These are phyloP conservation scores for Euphorbia tirucalli DNA, from an alignment of 345 rosid species.

Conservation along the genomic window DNA sequence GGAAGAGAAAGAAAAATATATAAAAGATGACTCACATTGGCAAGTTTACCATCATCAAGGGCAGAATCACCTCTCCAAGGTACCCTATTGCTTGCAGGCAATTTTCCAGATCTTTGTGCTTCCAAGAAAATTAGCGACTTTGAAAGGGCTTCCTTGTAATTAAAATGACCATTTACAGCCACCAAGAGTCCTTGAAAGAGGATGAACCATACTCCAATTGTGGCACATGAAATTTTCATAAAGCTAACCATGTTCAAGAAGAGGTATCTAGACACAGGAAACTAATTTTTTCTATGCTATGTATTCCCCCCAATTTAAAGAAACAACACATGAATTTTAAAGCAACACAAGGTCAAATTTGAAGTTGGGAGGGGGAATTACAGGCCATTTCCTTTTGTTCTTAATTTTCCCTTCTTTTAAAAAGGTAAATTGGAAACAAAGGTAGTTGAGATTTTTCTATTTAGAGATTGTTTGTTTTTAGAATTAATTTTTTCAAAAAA, in stretches of 20 bases:
- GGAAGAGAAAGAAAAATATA: no score
- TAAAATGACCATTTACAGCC: conserved; percentile 35
- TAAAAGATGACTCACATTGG: conserved; percentile 37
- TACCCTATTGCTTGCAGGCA: conserved; percentile 56
- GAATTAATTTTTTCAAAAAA: not conserved
- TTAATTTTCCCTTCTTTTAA: not conserved
- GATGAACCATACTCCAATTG: conserved; percentile 35
- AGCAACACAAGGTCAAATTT: not conserved
- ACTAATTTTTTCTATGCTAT: no score
- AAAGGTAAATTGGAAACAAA: not conserved
- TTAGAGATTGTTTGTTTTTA: not conserved
- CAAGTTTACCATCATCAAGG: conserved; percentile 73
- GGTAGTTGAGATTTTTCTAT: not conserved
- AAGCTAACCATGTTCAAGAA: conserved; percentile 22
- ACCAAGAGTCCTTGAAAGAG: conserved; percentile 38
- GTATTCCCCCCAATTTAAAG: not conserved
- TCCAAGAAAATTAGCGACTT: conserved; percentile 80
- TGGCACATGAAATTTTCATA: conserved; percentile 20
- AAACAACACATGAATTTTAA: not conserved
- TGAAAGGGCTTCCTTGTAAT: conserved; percentile 68
- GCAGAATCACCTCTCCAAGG: conserved; percentile 94
- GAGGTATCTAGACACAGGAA: no score
- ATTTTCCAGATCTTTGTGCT: conserved; percentile 89
- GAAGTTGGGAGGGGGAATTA: not conserved
- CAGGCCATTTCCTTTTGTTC: not conserved